A percentile compares a stretch with the other conserved stretches of the same genome.
These are phyloP conservation scores for Microdochium paspali DNA, from an alignment of 2,329 filamentous ascomycete species.

Conservation along the genomic window DNA sequence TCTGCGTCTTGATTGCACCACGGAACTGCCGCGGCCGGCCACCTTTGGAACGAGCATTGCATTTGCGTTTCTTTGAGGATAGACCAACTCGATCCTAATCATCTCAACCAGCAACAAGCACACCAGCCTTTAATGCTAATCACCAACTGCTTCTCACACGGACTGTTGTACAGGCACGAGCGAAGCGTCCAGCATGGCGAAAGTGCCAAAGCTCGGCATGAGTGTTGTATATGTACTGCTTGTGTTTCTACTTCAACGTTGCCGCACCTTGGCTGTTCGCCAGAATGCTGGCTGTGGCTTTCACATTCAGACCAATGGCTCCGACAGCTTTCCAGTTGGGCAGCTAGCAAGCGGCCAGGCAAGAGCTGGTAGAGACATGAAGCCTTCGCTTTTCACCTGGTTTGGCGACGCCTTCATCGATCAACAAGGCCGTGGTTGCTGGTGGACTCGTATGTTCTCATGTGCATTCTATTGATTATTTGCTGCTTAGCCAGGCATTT, in stretches of 20 bases:
- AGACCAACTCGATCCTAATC: too few species aligned
- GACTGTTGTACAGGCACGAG: too few species aligned
- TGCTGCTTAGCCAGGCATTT: too few species aligned
- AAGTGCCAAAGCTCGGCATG: too few species aligned
- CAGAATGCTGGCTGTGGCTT: slow-evolving; percentile 42
- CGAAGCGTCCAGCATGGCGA: too few species aligned
- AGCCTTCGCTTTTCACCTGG: slow-evolving; percentile 43
- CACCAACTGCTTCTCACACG: too few species aligned
- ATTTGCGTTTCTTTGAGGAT: too few species aligned
- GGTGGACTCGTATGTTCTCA: slow-evolving; percentile 44
- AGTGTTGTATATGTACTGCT: neutral
- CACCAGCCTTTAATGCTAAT: too few species aligned
- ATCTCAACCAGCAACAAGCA: too few species aligned
- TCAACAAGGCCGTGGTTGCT: slow-evolving; percentile 47
- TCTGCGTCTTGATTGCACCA: too few species aligned
- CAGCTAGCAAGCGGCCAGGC: slow-evolving; percentile 55
- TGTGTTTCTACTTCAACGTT: slow-evolving; percentile 4
- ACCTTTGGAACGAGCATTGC: too few species aligned
- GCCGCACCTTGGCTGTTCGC: slow-evolving; percentile 23
- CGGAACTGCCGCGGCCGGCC: too few species aligned
- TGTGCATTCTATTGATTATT: neutral
- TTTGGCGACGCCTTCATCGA: slow-evolving; percentile 46
- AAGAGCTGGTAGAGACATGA: slow-evolving; percentile 40
- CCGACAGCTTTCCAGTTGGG: slow-evolving; percentile 41
- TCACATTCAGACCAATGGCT: slow-evolving; percentile 37